phyloP scores from a whole-genome alignment of 2,329 filamentous ascomycete species.

The Anthostomella pinea region DNA sequence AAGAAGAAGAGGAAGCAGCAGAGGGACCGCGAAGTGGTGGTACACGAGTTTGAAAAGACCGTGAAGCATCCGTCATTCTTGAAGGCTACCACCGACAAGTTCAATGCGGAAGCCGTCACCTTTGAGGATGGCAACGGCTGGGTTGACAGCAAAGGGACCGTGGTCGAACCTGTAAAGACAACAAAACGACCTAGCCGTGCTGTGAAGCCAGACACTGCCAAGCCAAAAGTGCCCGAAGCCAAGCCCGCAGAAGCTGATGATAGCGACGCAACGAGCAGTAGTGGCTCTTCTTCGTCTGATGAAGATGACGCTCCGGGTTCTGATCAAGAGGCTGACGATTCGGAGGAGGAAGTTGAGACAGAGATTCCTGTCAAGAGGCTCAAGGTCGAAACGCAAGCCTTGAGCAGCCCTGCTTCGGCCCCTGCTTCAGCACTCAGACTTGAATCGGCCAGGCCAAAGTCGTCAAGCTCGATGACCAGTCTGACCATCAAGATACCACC shows the following conservation, averaged over 20 bases:
- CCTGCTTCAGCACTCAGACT: slow-evolving; percentile 23
- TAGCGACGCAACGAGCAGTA: slow-evolving; percentile 39
- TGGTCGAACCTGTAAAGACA: slow-evolving; percentile 61
- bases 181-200: slow-evolving; percentile 31
- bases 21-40: slow-evolving; percentile 57
- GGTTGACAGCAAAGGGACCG: slow-evolving; percentile 74
- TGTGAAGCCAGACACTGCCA: slow-evolving; percentile 22
- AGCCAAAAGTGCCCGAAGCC: slow-evolving; percentile 17
- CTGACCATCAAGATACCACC: slow-evolving; percentile 56
- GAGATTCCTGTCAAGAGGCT: slow-evolving; percentile 16
- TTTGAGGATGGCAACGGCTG: slow-evolving; percentile 86
- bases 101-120: slow-evolving; percentile 48
- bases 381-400: slow-evolving; percentile 16
- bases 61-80: slow-evolving; percentile 81
- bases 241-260: slow-evolving; percentile 25
- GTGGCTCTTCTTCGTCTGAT: slow-evolving; percentile 32
- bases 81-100: slow-evolving; percentile 50
- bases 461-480: slow-evolving; percentile 47
- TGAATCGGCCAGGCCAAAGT: slow-evolving; percentile 43
- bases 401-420: slow-evolving; percentile 18
- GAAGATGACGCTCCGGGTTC: slow-evolving; percentile 27
- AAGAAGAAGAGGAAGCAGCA: slow-evolving; percentile 62
- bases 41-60: slow-evolving; percentile 89
- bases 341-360: slow-evolving; percentile 20
- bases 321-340: slow-evolving; percentile 25